Evolutionary conservation across 164 flowering plant genomes (phyloP).

Genomic region (Magnolia officinalis): DNA sequence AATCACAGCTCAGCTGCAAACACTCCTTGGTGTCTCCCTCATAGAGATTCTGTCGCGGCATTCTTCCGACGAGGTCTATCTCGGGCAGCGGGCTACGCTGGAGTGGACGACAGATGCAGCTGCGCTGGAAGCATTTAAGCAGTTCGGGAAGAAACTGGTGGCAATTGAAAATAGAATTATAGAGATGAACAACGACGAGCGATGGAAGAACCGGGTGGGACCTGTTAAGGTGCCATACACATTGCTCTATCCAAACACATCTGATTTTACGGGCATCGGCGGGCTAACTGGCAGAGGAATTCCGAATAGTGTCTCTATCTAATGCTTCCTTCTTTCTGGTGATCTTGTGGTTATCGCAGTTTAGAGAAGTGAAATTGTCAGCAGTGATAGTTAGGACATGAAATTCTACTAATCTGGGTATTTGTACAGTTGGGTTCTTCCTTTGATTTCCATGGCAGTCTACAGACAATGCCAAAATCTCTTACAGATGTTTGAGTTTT

Average conservation of each 20-base stretch:
- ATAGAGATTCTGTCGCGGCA: constrained; percentile 77
- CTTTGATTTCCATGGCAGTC: too few species aligned
- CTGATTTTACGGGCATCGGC: constrained; percentile 42
- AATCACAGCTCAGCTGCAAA: constrained; percentile 66
- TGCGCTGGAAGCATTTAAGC: constrained; percentile 50
- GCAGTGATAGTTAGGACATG: not conserved
- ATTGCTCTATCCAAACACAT: constrained; percentile 72
- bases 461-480: too few species aligned
- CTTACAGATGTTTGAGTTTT: too few species aligned
- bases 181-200: constrained; percentile 43
- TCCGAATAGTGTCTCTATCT: constrained; percentile 79
- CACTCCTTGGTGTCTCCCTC: constrained; percentile 69
- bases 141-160: constrained; percentile 42
- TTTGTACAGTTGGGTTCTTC: not conserved
- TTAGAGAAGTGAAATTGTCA: not conserved
- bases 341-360: not conserved
- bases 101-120: constrained; percentile 63
- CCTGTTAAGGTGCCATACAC: constrained; percentile 75
- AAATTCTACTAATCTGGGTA: not conserved
- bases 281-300: constrained; percentile 80
- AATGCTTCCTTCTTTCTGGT: not conserved
- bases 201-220: constrained; percentile 60
- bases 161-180: constrained; percentile 51
- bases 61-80: constrained; percentile 69
- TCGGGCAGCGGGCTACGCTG: constrained; percentile 61